A percentile compares a stretch with the other conserved stretches of the same genome.
These are phyloP conservation scores for Melaleuca alternifolia DNA, from an alignment of 345 rosid species.

Conservation along the genomic window DNA sequence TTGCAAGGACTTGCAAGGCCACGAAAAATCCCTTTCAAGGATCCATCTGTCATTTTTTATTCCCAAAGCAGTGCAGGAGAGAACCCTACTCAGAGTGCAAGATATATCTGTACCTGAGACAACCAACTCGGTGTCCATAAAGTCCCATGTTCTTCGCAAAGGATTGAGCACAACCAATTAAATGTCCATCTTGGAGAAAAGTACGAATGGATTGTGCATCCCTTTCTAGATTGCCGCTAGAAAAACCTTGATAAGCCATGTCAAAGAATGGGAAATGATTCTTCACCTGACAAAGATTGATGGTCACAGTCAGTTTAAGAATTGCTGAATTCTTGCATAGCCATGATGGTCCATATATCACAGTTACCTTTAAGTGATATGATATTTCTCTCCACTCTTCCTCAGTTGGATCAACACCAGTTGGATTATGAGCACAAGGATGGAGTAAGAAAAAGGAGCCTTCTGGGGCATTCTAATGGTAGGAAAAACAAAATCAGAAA, in stretches of 20 bases:
- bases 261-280: constrained; percentile 89
- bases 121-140: constrained; percentile 96
- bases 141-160: constrained; percentile 99
- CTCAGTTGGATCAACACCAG: constrained; percentile 91
- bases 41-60: background rate
- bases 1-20: background rate
- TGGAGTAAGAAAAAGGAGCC: constrained; percentile 95
- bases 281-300: constrained; percentile 42
- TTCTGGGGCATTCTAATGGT: constrained; percentile 72
- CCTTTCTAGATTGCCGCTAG: constrained; percentile 83
- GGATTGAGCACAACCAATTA: constrained; percentile 83
- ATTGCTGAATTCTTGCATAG: background rate
- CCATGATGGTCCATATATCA: background rate
- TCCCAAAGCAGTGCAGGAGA: background rate
- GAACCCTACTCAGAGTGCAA: background rate
- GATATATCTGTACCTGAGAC: constrained; percentile 53
- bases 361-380: constrained; percentile 55
- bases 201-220: constrained; percentile 87
- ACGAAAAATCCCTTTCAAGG: background rate
- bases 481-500: background rate
- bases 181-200: constrained; percentile 93
- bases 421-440: constrained; percentile 91
- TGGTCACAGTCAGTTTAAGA: background rate
- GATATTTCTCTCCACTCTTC: constrained; percentile 96
- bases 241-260: constrained; percentile 98